Percentiles rank a stretch among this genome's conserved stretches.
Conservation (phyloP, 2,329 filamentous ascomycete genomes). For the Sporothrix inflata region DNA sequence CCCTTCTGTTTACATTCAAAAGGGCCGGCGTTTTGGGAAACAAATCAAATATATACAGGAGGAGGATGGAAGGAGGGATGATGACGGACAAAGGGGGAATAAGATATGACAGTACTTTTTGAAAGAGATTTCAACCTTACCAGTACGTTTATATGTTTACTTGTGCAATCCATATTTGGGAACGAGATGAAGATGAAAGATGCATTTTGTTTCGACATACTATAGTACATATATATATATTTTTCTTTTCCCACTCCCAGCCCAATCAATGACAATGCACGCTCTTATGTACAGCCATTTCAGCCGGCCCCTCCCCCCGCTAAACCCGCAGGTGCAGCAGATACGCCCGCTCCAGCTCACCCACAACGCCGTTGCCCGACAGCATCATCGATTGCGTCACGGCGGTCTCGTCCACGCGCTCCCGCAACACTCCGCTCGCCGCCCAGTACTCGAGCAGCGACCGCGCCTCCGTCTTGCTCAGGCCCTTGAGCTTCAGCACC, state of each 20-base stretch:
- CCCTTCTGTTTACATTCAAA: background rate
- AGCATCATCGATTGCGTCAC: constrained; percentile 85
- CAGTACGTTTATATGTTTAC: background rate
- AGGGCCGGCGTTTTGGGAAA: constrained; percentile 27
- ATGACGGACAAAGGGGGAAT: background rate
- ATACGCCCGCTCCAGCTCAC: constrained; percentile 76
- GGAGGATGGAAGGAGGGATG: constrained; percentile 7
- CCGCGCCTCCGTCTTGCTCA: constrained; percentile 75
- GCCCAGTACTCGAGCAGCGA: constrained; percentile 93
- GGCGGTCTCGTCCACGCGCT: constrained; percentile 68
- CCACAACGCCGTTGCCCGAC: constrained; percentile 78
- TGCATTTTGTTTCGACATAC: constrained; percentile 18
- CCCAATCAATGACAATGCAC: no score
- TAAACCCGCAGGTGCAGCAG: constrained; percentile 54
- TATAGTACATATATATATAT: constrained; percentile 23
- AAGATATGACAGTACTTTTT: background rate
- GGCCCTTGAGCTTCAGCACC: constrained; percentile 63
- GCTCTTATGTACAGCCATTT: background rate
- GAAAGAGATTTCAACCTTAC: background rate
- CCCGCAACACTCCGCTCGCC: constrained; percentile 76
- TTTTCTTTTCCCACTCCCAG: no score
- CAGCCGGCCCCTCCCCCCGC: background rate
- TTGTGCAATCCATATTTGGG: background rate
- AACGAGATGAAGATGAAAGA: background rate
- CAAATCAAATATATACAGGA: constrained; percentile 10